Conservation (phyloP, 2,329 filamentous ascomycete species). For the Xylariaceae sp. region DNA sequence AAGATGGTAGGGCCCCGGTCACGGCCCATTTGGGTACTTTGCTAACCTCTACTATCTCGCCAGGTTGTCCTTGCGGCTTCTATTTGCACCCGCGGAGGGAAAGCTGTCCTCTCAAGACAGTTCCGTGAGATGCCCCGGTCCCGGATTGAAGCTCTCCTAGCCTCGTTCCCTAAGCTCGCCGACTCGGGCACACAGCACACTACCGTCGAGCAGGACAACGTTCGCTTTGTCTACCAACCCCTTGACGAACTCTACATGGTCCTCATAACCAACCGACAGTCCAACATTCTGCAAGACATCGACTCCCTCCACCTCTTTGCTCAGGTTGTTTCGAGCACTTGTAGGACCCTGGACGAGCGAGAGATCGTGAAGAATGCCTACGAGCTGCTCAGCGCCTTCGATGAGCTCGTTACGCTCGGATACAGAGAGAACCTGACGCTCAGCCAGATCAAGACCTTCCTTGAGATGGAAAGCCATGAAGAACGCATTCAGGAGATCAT, state of each 20-base stretch:
- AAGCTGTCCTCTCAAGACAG: conserved; percentile 96
- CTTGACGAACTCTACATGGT: conserved; percentile 99
- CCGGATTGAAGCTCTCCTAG: conserved; percentile 92
- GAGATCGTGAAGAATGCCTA: conserved; percentile 96
- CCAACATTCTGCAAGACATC: conserved; percentile 99
- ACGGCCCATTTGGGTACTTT: conserved; percentile 12
- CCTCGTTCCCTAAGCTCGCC: conserved; percentile 96
- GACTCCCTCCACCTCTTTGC: conserved; percentile 97
- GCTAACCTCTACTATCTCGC: conserved; percentile 27
- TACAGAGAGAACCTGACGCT: conserved; percentile 96
- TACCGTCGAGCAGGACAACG: conserved; percentile 98
- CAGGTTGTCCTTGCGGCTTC: conserved; percentile 98
- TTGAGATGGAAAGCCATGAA: conserved; percentile 99
- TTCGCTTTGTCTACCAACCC: conserved; percentile 98
- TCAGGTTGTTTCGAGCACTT: conserved; percentile 95
- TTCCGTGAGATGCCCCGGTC: conserved; percentile 98
- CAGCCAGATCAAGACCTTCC: conserved; percentile 97
- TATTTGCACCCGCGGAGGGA: conserved; percentile 97
- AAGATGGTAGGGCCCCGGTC: conserved; percentile 36
- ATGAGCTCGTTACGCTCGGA: conserved; percentile 93
- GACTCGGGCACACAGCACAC: conserved; percentile 97
- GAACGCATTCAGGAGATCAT: conserved; percentile 99
- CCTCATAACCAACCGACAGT: conserved; percentile 98
- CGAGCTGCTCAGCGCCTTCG: conserved; percentile 93
- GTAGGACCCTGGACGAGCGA: conserved; percentile 92